Evolutionary conservation across 306 rosid genomes (phyloP).

Genomic region (Cicer pinnatifidum): DNA sequence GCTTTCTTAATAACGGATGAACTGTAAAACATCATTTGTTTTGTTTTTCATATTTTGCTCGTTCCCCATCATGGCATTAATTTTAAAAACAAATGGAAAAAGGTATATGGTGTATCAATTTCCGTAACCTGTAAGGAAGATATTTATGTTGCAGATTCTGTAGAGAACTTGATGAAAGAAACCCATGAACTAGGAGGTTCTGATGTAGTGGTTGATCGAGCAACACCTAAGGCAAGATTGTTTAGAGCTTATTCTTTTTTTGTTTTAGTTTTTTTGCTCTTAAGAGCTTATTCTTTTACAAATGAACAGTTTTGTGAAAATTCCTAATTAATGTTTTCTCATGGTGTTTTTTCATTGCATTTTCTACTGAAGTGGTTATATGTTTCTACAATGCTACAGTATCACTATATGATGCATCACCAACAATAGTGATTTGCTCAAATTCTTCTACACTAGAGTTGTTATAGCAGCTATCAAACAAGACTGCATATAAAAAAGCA

Average conservation of each 20-base stretch:
- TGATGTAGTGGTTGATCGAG: conserved; percentile 91
- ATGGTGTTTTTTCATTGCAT: conserved; percentile 5
- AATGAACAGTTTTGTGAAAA: conserved; percentile 1
- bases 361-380: conserved; percentile 13
- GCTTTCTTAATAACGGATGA: conserved; percentile 7
- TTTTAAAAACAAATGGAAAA: conserved; percentile 15
- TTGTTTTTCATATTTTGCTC: background rate
- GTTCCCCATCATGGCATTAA: background rate
- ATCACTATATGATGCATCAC: too few species aligned
- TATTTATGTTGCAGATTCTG: conserved; percentile 73
- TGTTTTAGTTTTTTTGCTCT: too few species aligned
- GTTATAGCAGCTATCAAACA: too few species aligned
- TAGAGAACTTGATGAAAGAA: conserved; percentile 88
- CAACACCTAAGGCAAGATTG: conserved; percentile 89
- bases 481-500: too few species aligned
- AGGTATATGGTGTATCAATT: conserved; percentile 4
- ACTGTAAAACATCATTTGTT: background rate
- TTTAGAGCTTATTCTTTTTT: conserved; percentile 31
- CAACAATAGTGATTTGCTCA: too few species aligned
- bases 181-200: conserved; percentile 93
- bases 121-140: conserved; percentile 34
- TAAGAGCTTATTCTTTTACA: conserved; percentile 23
- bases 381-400: background rate
- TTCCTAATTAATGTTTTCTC: background rate
- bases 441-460: too few species aligned